Evolutionary conservation across 805 yeast genomes (phyloP).

Genomic region (Candida anglica): DNA sequence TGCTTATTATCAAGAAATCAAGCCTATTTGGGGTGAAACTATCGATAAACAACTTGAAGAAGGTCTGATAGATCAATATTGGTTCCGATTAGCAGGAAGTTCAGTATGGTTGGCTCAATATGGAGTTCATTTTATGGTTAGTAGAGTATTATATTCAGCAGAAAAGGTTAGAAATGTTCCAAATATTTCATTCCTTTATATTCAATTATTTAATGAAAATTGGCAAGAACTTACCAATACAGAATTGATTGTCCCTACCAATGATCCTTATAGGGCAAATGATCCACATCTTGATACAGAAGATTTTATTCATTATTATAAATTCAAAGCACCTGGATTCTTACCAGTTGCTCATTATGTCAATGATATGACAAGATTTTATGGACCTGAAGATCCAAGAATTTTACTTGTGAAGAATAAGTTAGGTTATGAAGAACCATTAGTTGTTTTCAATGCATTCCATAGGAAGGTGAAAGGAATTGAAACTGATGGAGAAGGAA

Average conservation of each 20-base stretch:
- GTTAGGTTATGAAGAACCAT: conserved; percentile 35
- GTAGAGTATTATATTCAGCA: conserved; percentile 19
- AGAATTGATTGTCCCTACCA: conserved; percentile 20
- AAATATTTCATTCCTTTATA: conserved; percentile 17
- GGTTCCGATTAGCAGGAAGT: conserved; percentile 30
- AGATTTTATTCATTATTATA: conserved; percentile 1
- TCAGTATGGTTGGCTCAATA: conserved; percentile 28
- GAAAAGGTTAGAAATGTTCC: conserved; percentile 17
- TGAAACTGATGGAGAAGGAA: conserved; percentile 4
- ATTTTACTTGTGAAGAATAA: conserved; percentile 21
- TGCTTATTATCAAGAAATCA: neutral
- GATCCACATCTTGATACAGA: conserved; percentile 5
- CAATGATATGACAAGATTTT: conserved; percentile 10
- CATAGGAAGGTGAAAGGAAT: conserved; percentile 11
- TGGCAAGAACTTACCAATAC: conserved; percentile 19
- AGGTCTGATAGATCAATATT: conserved; percentile 12
- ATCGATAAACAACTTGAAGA: conserved; percentile 5
- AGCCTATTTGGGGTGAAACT: neutral
- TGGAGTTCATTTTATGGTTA: conserved; percentile 26
- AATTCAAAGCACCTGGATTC: conserved; percentile 11
- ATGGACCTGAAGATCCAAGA: conserved; percentile 45
- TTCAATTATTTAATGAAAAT: conserved; percentile 16
- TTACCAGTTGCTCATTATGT: conserved; percentile 11
- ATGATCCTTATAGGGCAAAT: conserved; percentile 5
- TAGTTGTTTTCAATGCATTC: conserved; percentile 33